phyloP scores from a whole-genome alignment of 345 rosid species.

The Gossypium sturtianum region DNA sequence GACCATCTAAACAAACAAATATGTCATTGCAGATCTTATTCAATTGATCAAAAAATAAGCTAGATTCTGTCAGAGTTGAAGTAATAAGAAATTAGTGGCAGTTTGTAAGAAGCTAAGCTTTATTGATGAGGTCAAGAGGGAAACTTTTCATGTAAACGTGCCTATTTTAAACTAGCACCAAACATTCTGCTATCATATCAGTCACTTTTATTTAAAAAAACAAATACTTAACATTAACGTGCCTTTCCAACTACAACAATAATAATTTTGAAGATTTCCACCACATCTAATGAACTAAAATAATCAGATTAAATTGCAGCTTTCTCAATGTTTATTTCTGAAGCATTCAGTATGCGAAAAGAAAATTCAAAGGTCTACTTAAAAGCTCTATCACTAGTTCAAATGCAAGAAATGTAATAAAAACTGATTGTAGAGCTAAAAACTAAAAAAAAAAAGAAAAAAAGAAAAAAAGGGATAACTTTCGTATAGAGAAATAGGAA shows the following conservation, averaged over 20 bases:
- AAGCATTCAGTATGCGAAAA: not conserved
- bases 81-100: not conserved
- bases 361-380: not conserved
- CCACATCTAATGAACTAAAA: not conserved
- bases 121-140: not conserved
- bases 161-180: not conserved
- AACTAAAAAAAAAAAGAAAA: not conserved
- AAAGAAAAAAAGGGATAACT: not conserved
- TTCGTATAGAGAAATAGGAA: not conserved
- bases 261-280: not conserved
- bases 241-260: not conserved
- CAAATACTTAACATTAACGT: not conserved
- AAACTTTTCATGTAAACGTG: not conserved
- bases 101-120: not conserved
- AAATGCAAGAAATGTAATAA: not conserved
- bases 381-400: not conserved
- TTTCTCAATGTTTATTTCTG: not conserved
- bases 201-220: not conserved
- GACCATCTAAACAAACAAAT: slow-evolving; percentile 56
- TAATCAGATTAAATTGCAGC: not conserved
- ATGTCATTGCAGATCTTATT: slow-evolving; percentile 8
- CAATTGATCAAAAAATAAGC: slow-evolving; percentile 4
- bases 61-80: not conserved
- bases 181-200: not conserved
- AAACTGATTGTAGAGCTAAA: not conserved